These are phyloP conservation scores for cucumber (Cucumis sativus) DNA, from an alignment of 306 rosid species.

Conservation along the genomic window DNA sequence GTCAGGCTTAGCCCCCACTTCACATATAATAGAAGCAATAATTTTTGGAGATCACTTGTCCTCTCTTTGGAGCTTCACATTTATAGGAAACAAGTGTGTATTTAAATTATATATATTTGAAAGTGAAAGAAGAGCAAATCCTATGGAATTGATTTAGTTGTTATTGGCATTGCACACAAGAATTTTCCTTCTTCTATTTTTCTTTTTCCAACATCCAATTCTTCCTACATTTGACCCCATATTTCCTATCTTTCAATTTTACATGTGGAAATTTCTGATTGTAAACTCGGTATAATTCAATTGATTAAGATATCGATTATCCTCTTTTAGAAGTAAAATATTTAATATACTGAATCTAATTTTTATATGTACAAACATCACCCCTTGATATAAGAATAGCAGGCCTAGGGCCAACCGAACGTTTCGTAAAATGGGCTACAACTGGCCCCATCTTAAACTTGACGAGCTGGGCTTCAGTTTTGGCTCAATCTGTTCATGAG, in stretches of 20 bases:
- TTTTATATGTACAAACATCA: too few species aligned
- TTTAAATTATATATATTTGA: not conserved
- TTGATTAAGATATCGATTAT: too few species aligned
- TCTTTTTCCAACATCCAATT: too few species aligned
- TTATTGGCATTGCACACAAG: not conserved
- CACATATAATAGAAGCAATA: too few species aligned
- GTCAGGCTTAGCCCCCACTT: too few species aligned
- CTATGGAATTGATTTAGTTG: not conserved
- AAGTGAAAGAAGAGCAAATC: not conserved
- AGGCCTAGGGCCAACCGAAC: not conserved
- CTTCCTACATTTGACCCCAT: too few species aligned
- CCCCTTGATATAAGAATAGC: not conserved
- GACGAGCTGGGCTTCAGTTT: not conserved
- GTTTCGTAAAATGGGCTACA: not conserved
- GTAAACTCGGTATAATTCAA: too few species aligned
- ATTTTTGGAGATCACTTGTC: not conserved
- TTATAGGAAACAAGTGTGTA: not conserved
- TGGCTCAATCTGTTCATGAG: not conserved
- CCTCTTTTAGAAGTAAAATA: too few species aligned
- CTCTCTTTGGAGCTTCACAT: not conserved
- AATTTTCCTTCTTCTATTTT: too few species aligned
- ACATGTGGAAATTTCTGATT: too few species aligned
- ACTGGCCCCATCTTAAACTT: not conserved
- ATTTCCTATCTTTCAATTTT: too few species aligned
- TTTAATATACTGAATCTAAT: too few species aligned